Percentiles rank a stretch among this genome's conserved stretches.
Conservation (phyloP, 2,329 filamentous ascomycete genomes). For the Fusarium scirpi region DNA sequence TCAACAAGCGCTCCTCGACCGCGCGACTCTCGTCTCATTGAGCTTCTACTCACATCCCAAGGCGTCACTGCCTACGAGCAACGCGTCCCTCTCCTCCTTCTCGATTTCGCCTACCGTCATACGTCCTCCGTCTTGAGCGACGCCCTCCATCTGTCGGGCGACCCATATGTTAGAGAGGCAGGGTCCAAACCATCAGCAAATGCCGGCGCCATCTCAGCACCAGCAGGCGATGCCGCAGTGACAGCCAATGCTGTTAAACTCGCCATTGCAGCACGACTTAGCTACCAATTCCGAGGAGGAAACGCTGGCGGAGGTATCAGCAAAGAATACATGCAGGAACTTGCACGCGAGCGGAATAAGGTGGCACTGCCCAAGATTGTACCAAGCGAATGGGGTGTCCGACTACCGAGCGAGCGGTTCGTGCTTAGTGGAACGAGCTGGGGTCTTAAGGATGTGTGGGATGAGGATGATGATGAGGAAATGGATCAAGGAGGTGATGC, state of each 20-base stretch:
- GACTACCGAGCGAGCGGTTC: conserved; percentile 75
- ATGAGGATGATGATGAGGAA: conserved; percentile 59
- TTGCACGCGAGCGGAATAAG: conserved; percentile 78
- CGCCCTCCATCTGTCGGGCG: conserved; percentile 74
- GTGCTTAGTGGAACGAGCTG: conserved; percentile 74
- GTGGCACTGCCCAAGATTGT: conserved; percentile 72
- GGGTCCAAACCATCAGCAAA: conserved; percentile 64
- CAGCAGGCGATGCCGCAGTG: conserved; percentile 67
- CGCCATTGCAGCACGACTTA: conserved; percentile 76
- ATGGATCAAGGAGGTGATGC: conserved; percentile 58
- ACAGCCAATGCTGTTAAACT: conserved; percentile 75
- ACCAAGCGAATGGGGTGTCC: conserved; percentile 74
- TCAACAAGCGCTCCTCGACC: conserved; percentile 68
- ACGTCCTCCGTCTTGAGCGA: conserved; percentile 78
- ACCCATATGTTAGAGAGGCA: conserved; percentile 73
- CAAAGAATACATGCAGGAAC: conserved; percentile 82
- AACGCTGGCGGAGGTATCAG: conserved; percentile 65
- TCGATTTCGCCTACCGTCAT: conserved; percentile 90
- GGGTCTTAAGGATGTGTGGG: conserved; percentile 72
- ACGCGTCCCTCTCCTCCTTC: conserved; percentile 83
- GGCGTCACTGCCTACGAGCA: conserved; percentile 84
- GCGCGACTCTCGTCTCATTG: conserved; percentile 82
- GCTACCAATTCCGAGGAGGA: conserved; percentile 75
- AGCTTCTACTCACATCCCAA: conserved; percentile 82
- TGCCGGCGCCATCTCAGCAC: conserved; percentile 61